Evolutionary conservation across 2,329 filamentous ascomycete species (phyloP).

Genomic region (Torrubiella hemipterigena): DNA sequence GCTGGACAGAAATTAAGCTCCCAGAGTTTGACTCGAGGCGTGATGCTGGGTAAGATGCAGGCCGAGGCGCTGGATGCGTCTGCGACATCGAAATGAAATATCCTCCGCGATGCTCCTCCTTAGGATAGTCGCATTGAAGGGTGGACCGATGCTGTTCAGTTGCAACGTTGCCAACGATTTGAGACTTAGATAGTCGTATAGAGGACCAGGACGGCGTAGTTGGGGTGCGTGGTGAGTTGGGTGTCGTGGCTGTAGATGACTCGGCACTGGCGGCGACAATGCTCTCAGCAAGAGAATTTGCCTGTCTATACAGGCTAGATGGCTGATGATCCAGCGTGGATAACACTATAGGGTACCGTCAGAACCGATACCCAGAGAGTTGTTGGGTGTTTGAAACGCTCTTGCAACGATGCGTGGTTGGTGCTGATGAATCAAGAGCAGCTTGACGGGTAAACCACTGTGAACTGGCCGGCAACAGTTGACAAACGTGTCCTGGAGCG

Average conservation of each 20-base stretch:
- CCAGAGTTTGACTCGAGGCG: conserved; percentile 32
- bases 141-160: conserved; percentile 9
- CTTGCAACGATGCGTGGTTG: background rate
- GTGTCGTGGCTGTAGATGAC: conserved; percentile 17
- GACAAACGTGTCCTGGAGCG: too few species aligned
- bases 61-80: conserved; percentile 43
- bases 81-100: conserved; percentile 54
- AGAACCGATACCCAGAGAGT: conserved; percentile 22
- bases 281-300: conserved; percentile 16
- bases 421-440: background rate
- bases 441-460: background rate
- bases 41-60: conserved; percentile 38
- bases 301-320: conserved; percentile 22
- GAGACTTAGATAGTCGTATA: conserved; percentile 20
- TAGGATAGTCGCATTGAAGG: conserved; percentile 43
- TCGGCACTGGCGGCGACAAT: conserved; percentile 16
- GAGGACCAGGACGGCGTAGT: conserved; percentile 21
- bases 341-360: conserved; percentile 17
- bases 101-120: conserved; percentile 38
- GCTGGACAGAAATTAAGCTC: too few species aligned
- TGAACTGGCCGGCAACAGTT: background rate
- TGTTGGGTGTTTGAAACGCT: conserved; percentile 8
- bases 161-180: conserved; percentile 13
- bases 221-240: conserved; percentile 17
- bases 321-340: conserved; percentile 21